Evolutionary conservation across 495 filamentous ascomycete species (phyloP), one percentile per base, ranked within the genome.

Genomic region (Neurospora tetrasperma): DNA sequence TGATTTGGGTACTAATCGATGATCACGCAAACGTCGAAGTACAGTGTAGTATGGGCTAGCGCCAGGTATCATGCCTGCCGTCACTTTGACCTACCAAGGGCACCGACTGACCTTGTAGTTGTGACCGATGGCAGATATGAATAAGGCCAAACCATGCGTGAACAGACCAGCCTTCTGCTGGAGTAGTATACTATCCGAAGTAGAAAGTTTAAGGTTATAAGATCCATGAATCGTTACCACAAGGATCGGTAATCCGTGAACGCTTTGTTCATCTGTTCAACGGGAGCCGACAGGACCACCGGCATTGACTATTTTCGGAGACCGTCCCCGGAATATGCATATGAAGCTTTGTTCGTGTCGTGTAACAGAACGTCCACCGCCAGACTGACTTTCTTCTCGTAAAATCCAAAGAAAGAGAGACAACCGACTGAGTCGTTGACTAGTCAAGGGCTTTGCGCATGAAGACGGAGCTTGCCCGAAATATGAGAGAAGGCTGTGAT

Each of bases 311-410:
- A 27, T 18, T 20, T 18, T 31, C n/a, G 1, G 27, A 70, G 35
- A 16, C 35, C 20, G 35, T 16, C 23, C 39, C 42, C 23, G 41
- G 42, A 71, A 71, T 40, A 27, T 70, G 35, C 12, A 59, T 69
- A 10, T 35, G 31, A 59, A 31, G 27, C 20, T 39, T n/a, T 59
- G 43, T 35, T 39, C 23, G 27, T 62, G 35, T 42, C 12, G 20
- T 69, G 54, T 40, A 66, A 31, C 43, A 31, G 16, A 68, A 20
- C 70, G 39, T 20, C 74, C 71, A 74, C 74, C 72, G 75, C 73
- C 42, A 71, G 69, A 76, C 69, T 74, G 71, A 74, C 73, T 69
- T 73, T 70, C 69, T 71, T 71, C 71, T 71, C 44, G 66, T 38
- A 72, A 31, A n/a, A 27, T 31, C 31, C 68, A 18, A 44, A 4